Conservation (phyloP, 257 asterid species). For the Plantago elongata region DNA sequence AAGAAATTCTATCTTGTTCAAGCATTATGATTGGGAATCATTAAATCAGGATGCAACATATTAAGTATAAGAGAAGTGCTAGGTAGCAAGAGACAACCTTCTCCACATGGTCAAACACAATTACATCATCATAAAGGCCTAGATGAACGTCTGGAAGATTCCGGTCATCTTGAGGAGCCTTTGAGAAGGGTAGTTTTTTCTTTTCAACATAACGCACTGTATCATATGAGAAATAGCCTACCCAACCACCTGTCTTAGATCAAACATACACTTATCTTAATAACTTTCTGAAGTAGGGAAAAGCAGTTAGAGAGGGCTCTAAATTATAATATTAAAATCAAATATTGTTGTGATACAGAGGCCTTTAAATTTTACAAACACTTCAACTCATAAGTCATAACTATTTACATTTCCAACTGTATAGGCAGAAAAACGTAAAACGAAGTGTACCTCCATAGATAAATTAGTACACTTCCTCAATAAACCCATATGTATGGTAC, state of each 20-base stretch:
- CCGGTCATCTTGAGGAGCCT: constrained; percentile 86
- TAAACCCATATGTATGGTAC: no score
- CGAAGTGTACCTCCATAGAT: not conserved
- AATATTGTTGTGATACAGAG: not conserved
- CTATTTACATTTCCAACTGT: constrained; percentile 3
- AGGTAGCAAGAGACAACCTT: constrained; percentile 49
- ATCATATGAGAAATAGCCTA: constrained; percentile 93
- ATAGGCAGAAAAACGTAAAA: not conserved
- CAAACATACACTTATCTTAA: constrained; percentile 14
- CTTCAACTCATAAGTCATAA: not conserved
- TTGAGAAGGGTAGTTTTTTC: constrained; percentile 81
- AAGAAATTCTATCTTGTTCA: no score
- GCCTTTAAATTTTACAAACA: constrained; percentile 7
- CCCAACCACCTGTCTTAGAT: constrained; percentile 92
- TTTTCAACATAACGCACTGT: constrained; percentile 90
- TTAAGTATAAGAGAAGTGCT: not conserved
- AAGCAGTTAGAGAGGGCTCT: not conserved
- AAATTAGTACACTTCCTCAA: not conserved
- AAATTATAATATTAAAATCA: not conserved
- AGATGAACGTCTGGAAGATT: constrained; percentile 92
- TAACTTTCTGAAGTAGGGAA: constrained; percentile 1
- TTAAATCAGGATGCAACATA: no score
- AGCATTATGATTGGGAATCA: no score
- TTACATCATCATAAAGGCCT: constrained; percentile 89
- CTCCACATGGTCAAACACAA: constrained; percentile 97